Evolutionary conservation across 768 basidiomycete genomes (phyloP).

Genomic region (Ramaria sp.): DNA sequence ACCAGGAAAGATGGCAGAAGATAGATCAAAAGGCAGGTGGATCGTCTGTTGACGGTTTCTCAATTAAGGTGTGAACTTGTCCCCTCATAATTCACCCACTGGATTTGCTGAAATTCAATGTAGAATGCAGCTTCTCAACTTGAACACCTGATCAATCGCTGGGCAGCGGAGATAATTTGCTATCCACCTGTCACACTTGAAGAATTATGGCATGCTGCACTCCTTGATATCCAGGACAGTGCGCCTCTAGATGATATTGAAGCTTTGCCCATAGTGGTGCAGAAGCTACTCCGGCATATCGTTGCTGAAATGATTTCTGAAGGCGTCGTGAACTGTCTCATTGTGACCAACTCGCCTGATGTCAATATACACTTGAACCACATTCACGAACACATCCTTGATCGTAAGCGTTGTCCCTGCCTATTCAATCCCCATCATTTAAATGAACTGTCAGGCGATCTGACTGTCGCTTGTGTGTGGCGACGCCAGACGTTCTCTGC

Average conservation of each 20-base stretch:
- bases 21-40: slow-evolving; percentile 30
- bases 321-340: slow-evolving; percentile 75
- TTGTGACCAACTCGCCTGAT: slow-evolving; percentile 78
- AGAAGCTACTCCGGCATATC: slow-evolving; percentile 71
- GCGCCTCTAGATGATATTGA: slow-evolving; percentile 31
- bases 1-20: slow-evolving; percentile 20
- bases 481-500: slow-evolving; percentile 84
- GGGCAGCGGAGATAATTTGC: slow-evolving; percentile 69
- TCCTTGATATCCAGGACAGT: slow-evolving; percentile 48
- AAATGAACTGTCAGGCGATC: slow-evolving; percentile 45
- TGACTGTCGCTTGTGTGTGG: slow-evolving; percentile 89
- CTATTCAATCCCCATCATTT: background rate
- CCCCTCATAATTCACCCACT: background rate
- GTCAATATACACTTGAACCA: slow-evolving; percentile 77
- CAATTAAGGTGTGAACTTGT: slow-evolving; percentile 62
- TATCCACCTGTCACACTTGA: slow-evolving; percentile 42
- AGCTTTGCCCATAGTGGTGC: slow-evolving; percentile 55
- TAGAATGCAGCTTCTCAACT: slow-evolving; percentile 77
- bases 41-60: slow-evolving; percentile 76
- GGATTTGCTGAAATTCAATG: slow-evolving; percentile 7
- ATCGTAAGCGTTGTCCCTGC: slow-evolving; percentile 38
- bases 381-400: slow-evolving; percentile 82
- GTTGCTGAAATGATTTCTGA: slow-evolving; percentile 62
- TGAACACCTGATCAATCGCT: slow-evolving; percentile 77
- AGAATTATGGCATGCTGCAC: slow-evolving; percentile 44